Conservation (phyloP, 352 stramenopile genomes). For the Pythium periplocum region DNA sequence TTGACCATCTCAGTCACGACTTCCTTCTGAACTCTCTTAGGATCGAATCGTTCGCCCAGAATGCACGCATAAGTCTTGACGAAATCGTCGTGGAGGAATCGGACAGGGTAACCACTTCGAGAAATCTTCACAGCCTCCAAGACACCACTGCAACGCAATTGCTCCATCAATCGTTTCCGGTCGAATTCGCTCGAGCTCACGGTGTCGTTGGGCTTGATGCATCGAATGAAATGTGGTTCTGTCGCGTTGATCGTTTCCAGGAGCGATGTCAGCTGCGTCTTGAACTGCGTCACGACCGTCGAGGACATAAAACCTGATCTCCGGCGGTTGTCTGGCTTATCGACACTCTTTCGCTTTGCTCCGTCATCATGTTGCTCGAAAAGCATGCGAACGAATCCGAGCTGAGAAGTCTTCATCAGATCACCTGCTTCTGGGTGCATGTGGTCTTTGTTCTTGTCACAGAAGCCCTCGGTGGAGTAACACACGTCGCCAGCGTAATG, state of each 20-base stretch:
- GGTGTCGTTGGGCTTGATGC: conserved; percentile 86
- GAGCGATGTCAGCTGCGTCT: conserved; percentile 88
- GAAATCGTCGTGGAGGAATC: conserved; percentile 92
- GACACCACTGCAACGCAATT: conserved; percentile 84
- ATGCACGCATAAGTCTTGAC: conserved; percentile 80
- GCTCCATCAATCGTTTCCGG: conserved; percentile 62
- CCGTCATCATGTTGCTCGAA: conserved; percentile 40
- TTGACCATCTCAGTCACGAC: conserved; percentile 45
- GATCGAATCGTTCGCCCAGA: conserved; percentile 33
- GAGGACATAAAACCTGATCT: conserved; percentile 79
- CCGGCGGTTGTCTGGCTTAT: conserved; percentile 29
- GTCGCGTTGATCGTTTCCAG: conserved; percentile 93
- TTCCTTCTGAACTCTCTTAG: conserved; percentile 41
- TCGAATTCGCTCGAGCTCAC: conserved; percentile 59
- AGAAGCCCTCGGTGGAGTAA: conserved; percentile 80
- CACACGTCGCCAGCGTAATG: conserved; percentile 84
- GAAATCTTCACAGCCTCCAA: conserved; percentile 88
- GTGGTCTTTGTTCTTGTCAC: conserved; percentile 88
- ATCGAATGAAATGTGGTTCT: conserved; percentile 90
- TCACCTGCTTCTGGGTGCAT: conserved; percentile 80
- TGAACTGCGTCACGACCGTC: conserved; percentile 91
- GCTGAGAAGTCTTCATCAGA: conserved; percentile 60
- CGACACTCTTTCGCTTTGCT: conserved; percentile 24
- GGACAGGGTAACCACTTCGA: conserved; percentile 90
- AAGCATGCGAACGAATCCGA: conserved; percentile 59